phyloP scores from a whole-genome alignment of 2,329 filamentous ascomycete genomes.

The Penicillium sp. region DNA sequence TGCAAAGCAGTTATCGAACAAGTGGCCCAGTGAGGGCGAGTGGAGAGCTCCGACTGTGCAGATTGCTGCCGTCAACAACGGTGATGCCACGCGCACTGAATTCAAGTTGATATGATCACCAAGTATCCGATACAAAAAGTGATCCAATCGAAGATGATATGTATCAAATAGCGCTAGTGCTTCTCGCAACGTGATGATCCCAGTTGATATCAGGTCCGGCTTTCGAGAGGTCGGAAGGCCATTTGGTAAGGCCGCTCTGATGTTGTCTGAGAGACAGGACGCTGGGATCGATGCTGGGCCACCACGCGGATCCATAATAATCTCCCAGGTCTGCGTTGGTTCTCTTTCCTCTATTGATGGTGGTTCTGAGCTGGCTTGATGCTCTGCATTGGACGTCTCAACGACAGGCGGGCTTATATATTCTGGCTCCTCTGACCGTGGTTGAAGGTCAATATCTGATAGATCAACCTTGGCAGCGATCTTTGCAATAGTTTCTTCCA shows the following conservation, averaged over 20 bases:
- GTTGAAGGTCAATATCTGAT: conserved; percentile 22
- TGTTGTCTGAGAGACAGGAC: conserved; percentile 27
- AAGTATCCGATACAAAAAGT: conserved; percentile 51
- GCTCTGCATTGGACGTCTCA: conserved; percentile 4
- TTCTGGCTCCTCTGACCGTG: conserved; percentile 2
- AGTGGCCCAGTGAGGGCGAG: conserved; percentile 32
- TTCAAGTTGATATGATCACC: conserved; percentile 45
- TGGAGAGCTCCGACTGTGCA: conserved; percentile 53
- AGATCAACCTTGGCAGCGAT: conserved; percentile 27
- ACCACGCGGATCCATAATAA: conserved; percentile 44
- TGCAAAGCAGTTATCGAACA: conserved; percentile 43
- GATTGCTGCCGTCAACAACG: conserved; percentile 49
- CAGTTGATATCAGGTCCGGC: conserved; percentile 50
- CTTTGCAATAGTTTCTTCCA: conserved; percentile 42
- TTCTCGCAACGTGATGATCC: conserved; percentile 48
- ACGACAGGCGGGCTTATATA: conserved; percentile 7
- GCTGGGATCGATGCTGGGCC: conserved; percentile 39
- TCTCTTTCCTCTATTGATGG: conserved; percentile 21
- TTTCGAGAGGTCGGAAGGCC: conserved; percentile 12
- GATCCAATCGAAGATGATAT: conserved; percentile 51
- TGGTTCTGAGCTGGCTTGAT: conserved; percentile 8
- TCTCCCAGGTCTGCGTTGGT: conserved; percentile 37
- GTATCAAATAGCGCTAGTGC: conserved; percentile 48
- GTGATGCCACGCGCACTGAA: conserved; percentile 41
- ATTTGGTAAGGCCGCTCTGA: conserved; percentile 12